Evolutionary conservation across 768 basidiomycete genomes (phyloP), one percentile per base, ranked within the genome.

Genomic region (Amanita rubescens): DNA sequence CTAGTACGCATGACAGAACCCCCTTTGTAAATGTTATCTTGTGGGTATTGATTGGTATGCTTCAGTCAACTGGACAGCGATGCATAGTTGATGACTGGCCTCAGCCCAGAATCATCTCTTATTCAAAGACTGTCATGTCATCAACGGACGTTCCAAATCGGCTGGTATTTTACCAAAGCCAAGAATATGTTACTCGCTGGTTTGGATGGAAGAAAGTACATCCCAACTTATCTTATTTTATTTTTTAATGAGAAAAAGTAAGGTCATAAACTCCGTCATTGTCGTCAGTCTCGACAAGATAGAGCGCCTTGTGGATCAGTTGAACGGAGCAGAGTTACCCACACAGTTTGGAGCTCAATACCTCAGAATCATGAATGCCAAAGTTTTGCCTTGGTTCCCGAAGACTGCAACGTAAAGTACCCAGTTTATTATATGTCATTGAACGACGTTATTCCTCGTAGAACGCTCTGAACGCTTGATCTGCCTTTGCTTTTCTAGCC

Each of bases 391-490:
- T 17, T 84, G 80, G 78, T 56, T 86, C 5, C 62, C 85, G 65
- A 60, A 33, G 27, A 30, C 8, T 30, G 27, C 8, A 30, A 3
- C 27, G 8, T 30, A 8, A 30, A 30, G 27, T 30, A 30, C 27
- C 8, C 8, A 30, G 27, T 30, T 30, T 30, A 30, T 30, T 3
- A 30, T 33, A 15, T n/a, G 25, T 22, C 34, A n/a, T 12, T 14
- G 14, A 15, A 69, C n/a, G 56, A 76, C 69, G 63, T 58, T 39
- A 60, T 73, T 72, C 59, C 33, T 75, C 69, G 59, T 81, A 81
- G 51, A 88, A 79, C 41, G 85, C 82, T 64, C 76, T 75, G 67
- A 77, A 73, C 20, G 76, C 85, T 54, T 79, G 71, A 61, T 87
- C 82, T 14, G 75, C 72, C 67, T 79, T 85, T 44, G 63, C 65